A percentile compares a stretch with the other conserved stretches of the same genome.
phyloP scores from a whole-genome alignment of 2,329 filamentous ascomycete species.

The Ophiostoma sp. region DNA sequence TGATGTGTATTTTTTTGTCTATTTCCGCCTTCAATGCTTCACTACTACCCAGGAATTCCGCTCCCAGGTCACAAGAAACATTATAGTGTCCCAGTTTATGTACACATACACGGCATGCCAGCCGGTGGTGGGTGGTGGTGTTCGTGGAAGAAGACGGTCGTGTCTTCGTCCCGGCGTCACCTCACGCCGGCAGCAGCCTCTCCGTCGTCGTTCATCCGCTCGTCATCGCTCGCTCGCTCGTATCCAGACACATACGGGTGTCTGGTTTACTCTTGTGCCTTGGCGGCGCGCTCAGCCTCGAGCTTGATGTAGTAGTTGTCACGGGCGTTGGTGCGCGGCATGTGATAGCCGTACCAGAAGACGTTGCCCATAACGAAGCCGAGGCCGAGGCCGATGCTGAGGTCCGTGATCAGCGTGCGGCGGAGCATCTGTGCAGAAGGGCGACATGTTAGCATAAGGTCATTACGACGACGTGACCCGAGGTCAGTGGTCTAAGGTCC shows the following conservation, averaged over 20 bases:
- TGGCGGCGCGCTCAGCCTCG: constrained; percentile 55
- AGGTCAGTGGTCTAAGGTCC: not conserved
- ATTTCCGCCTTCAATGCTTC: not conserved
- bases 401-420: constrained; percentile 58
- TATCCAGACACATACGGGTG: not conserved
- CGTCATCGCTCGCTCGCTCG: not conserved
- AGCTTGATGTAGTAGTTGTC: constrained; percentile 61
- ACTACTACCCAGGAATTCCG: not conserved
- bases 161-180: not conserved
- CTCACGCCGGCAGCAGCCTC: not conserved
- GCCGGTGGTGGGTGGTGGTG: not conserved
- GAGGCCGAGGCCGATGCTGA: constrained; percentile 55
- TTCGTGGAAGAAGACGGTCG: not conserved
- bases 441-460: constrained; percentile 18
- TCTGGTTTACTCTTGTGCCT: constrained; percentile 21
- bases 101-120: constrained; percentile 22
- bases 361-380: constrained; percentile 56
- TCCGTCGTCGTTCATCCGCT: constrained; percentile 13
- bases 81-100: constrained; percentile 16
- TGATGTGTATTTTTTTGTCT: constrained; percentile 4
- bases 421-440: constrained; percentile 55
- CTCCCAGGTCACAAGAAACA: not conserved
- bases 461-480: not conserved
- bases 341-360: constrained; percentile 65
- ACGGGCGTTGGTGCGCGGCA: constrained; percentile 59